phyloP scores from a whole-genome alignment of 1,284 basidiomycete genomes.

The Phenoliferia sp. region DNA sequence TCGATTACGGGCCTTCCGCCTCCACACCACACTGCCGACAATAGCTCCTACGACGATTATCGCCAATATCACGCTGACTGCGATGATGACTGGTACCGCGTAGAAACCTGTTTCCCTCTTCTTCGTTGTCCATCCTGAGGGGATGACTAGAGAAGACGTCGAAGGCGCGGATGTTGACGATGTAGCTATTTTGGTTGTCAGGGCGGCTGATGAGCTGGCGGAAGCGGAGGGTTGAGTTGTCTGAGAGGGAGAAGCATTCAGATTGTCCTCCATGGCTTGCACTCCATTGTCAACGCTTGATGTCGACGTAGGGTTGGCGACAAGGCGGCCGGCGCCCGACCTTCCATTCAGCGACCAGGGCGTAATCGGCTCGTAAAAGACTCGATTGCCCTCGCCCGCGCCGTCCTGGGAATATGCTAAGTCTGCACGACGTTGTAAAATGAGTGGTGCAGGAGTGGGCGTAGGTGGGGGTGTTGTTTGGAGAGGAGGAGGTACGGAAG shows the following conservation, averaged over 20 bases:
- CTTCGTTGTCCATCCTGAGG: not conserved
- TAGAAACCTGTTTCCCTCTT: slow-evolving; percentile 18
- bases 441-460: no score
- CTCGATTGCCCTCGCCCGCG: no score
- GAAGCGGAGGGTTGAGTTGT: not conserved
- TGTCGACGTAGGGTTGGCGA: not conserved
- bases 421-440: no score
- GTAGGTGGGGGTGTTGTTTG: no score
- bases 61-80: slow-evolving; percentile 28
- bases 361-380: not conserved
- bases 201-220: not conserved
- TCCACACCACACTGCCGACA: slow-evolving; percentile 18
- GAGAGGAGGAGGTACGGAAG: no score
- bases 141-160: not conserved
- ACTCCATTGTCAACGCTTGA: no score
- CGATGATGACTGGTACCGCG: slow-evolving; percentile 30
- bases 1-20: slow-evolving; percentile 2
- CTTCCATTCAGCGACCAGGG: not conserved
- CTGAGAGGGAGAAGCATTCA: not conserved
- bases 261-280: not conserved
- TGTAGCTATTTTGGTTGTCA: not conserved
- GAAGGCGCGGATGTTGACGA: not conserved
- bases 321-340: not conserved
- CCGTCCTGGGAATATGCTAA: no score
- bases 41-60: slow-evolving; percentile 22